Base-by-base conservation (phyloP, 129 eudicot genomes). In the Centella asiatica region DNA sequence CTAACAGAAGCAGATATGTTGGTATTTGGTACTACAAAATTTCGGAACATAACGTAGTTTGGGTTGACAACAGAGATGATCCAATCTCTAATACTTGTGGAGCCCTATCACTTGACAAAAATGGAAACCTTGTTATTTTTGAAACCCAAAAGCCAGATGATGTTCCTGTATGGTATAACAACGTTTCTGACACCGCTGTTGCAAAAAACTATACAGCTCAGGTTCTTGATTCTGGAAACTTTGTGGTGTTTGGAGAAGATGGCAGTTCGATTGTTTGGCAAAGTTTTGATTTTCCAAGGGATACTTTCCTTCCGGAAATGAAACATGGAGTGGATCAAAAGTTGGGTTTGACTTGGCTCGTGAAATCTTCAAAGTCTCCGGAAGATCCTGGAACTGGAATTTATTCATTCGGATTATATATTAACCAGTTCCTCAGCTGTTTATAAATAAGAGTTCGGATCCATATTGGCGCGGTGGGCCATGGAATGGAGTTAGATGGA, bases 401-500 rank as follows among this genome's bases (percentile, higher is more conserved):
- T 4, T 73, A 33, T 33, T 29, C 63, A 19, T 50, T 66, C 26
- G 60, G 42, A 39, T 14, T 73, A 33, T 73, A 66, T 33, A 13
- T 39, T n/a, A 54, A 50, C 37, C 66, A 37, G 72, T 49, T 4
- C 55, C 78, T 9, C 73, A 73, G 36, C 2, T 66, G 5, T 73
- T 58, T 17, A 28, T 73, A 73, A 56, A 55, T 13, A 36, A 18
- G 37, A 54, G 47, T 33, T 25, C 60, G 12, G 39, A 39, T 10
- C 44, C 28, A 18, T 2, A 40, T 18, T 74, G 67, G 48, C 74
- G 79, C 2, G 23, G 56, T 32, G 79, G 79, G 20, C 69, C 79
- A 12, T 74, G 79, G 79, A 69, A 39, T 22, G 79, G 79, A 37
- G 29, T 60, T 14, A 28, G n/a, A n/a, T n/a, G n/a, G n/a, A n/a